Conservation (phyloP, 169 alveolate genomes). For the Plasmodium coatneyi region DNA sequence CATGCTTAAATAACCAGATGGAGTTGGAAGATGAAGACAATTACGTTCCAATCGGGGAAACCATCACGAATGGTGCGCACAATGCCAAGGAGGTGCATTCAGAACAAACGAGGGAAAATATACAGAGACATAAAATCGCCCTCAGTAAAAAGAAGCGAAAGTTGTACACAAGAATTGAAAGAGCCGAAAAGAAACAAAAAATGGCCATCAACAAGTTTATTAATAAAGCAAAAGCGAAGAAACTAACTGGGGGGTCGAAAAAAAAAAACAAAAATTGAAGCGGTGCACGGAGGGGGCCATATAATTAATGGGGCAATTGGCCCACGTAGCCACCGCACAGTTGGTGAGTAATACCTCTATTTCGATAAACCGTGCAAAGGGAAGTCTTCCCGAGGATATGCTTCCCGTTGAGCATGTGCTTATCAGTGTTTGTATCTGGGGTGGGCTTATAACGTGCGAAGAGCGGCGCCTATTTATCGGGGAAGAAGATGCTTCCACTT, state of each 20-base stretch:
- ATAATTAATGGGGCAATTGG: neutral
- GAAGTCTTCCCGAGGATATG: neutral
- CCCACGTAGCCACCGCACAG: neutral
- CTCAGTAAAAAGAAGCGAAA: slow-evolving; percentile 61
- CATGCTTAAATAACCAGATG: slow-evolving; percentile 32
- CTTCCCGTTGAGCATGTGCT: neutral
- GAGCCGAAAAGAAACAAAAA: slow-evolving; percentile 35
- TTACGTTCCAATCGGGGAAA: neutral
- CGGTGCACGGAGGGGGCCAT: neutral
- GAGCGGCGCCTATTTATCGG: neutral
- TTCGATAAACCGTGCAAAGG: neutral
- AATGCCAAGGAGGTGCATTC: neutral
- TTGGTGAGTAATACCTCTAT: neutral
- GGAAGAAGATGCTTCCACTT: neutral
- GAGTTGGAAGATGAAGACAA: slow-evolving; percentile 51
- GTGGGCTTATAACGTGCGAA: neutral
- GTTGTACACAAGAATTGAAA: slow-evolving; percentile 27
- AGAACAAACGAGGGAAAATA: neutral
- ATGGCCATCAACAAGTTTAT: slow-evolving; percentile 25
- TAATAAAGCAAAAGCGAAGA: slow-evolving; percentile 8
- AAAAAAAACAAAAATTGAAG: neutral
- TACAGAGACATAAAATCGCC: slow-evolving; percentile 39
- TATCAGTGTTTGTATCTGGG: neutral
- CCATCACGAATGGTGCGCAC: neutral
- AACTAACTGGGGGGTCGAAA: neutral